phyloP scores from a whole-genome alignment of 768 basidiomycete genomes.

The Roridomyces roridus region DNA sequence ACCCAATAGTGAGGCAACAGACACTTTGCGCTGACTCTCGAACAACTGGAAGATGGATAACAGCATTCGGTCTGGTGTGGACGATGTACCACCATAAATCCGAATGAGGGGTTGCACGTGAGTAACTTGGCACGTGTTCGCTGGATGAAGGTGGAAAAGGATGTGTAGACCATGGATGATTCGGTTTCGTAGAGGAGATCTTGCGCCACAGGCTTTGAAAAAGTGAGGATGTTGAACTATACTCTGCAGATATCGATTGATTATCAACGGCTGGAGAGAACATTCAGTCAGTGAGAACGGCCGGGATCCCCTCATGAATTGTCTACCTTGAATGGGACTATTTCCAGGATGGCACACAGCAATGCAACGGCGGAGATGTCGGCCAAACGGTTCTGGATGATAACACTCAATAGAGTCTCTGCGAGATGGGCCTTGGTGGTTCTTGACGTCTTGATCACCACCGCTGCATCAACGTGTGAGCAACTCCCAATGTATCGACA shows the following conservation, averaged over 20 bases:
- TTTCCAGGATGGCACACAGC: conserved; percentile 44
- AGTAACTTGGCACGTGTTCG: conserved; percentile 84
- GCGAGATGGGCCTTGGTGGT: conserved; percentile 61
- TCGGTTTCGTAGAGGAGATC: conserved; percentile 44
- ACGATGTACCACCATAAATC: conserved; percentile 80
- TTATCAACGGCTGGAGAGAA: conserved; percentile 64
- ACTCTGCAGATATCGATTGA: conserved; percentile 79
- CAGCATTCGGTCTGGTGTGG: conserved; percentile 65
- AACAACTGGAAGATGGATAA: conserved; percentile 82
- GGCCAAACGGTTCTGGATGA: conserved; percentile 65
- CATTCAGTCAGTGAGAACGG: conserved; percentile 7
- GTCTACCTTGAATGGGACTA: conserved; percentile 68
- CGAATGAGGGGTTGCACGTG: conserved; percentile 80
- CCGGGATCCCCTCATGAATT: not conserved
- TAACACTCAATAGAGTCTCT: conserved; percentile 72
- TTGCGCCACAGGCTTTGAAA: conserved; percentile 47
- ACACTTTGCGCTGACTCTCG: conserved; percentile 70
- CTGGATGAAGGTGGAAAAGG: conserved; percentile 79
- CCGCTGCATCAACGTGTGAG: conserved; percentile 29
- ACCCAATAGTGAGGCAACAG: conserved; percentile 65
- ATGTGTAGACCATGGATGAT: conserved; percentile 63
- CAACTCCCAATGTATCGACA: not conserved
- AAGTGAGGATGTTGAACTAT: conserved; percentile 76
- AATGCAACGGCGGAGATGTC: conserved; percentile 49
- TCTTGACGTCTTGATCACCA: conserved; percentile 35